phyloP scores from a whole-genome alignment of 139 green algal species.

The Axilococcus clingmanii region DNA sequence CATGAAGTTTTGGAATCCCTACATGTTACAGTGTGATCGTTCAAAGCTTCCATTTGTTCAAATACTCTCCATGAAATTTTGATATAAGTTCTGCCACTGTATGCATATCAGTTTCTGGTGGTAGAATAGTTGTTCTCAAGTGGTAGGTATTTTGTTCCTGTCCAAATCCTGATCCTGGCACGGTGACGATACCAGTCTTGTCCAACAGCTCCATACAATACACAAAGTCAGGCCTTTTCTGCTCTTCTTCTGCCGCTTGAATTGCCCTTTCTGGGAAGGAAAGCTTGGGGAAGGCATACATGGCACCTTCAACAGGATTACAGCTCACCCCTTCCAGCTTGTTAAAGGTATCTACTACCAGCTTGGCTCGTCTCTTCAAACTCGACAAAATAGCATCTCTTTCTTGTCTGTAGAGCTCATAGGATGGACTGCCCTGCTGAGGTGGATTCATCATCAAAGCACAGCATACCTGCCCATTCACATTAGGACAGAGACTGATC shows the following conservation, averaged over 20 bases:
- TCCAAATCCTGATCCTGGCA: conserved; percentile 80
- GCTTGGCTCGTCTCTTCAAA: conserved; percentile 67
- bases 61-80: conserved; percentile 71
- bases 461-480: conserved; percentile 54
- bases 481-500: conserved; percentile 90
- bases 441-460: conserved; percentile 86
- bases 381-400: conserved; percentile 30
- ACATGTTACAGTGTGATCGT: too few species aligned
- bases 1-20: too few species aligned
- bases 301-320: conserved; percentile 33
- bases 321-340: conserved; percentile 83
- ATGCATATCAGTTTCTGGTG: conserved; percentile 63
- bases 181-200: conserved; percentile 78
- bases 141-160: conserved; percentile 39
- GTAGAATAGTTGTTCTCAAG: conserved; percentile 68
- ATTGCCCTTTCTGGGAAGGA: conserved; percentile 30
- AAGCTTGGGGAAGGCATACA: conserved; percentile 63
- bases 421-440: conserved; percentile 65
- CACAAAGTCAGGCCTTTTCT: conserved; percentile 78
- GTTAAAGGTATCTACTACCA: conserved; percentile 67
- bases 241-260: conserved; percentile 30
- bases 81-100: conserved; percentile 47
- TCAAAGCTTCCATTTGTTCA: conserved; percentile 21
- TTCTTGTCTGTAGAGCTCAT: conserved; percentile 62
- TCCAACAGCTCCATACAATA: conserved; percentile 86